phyloP scores from a whole-genome alignment of 441 rosid species.

The Erodium texanum region DNA sequence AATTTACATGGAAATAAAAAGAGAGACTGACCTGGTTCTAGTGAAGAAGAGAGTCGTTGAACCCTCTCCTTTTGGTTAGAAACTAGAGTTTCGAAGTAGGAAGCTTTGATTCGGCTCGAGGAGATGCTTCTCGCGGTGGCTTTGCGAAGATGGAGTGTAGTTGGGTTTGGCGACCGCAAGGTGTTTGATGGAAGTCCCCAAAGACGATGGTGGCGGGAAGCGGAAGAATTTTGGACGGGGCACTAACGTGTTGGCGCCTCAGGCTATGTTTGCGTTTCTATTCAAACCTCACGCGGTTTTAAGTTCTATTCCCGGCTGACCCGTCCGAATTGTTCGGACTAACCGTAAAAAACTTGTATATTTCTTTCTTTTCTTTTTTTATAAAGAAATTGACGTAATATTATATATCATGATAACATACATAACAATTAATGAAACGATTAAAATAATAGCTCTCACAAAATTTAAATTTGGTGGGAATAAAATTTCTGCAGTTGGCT shows the following conservation, averaged over 20 bases:
- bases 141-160: conserved; percentile 16
- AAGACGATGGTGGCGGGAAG: conserved; percentile 24
- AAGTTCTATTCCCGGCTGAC: background rate
- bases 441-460: too few species aligned
- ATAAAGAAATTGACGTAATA: too few species aligned
- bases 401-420: too few species aligned
- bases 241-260: conserved; percentile 24
- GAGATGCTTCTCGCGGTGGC: conserved; percentile 12
- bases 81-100: conserved; percentile 40
- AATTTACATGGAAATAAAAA: background rate
- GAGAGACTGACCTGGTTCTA: conserved; percentile 63
- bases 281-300: background rate
- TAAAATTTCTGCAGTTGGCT: too few species aligned
- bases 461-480: too few species aligned
- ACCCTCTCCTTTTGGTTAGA: conserved; percentile 51
- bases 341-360: too few species aligned
- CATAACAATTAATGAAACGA: too few species aligned
- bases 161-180: conserved; percentile 28
- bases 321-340: background rate
- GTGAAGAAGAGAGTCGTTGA: conserved; percentile 52
- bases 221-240: conserved; percentile 19
- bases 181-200: conserved; percentile 60
- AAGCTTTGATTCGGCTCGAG: conserved; percentile 16
- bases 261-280: background rate
- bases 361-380: too few species aligned